These are phyloP conservation scores for Apophysomyces variabilis DNA, from an alignment of 371 early-diverging fungal species.

Conservation along the genomic window DNA sequence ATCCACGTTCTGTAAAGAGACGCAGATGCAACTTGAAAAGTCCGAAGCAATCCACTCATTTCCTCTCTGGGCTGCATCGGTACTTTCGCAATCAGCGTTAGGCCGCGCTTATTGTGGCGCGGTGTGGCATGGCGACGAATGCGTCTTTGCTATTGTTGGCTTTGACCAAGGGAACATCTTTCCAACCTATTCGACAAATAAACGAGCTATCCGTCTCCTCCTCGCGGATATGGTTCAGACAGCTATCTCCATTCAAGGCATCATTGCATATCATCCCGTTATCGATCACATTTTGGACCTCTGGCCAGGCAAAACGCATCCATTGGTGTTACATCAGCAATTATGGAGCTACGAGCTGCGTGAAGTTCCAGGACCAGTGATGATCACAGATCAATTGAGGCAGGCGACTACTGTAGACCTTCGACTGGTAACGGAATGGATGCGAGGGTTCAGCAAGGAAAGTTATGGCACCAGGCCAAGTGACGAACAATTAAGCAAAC, in stretches of 20 bases:
- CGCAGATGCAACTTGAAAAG: neutral
- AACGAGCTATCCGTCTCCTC: neutral
- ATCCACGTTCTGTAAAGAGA: neutral
- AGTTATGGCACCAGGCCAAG: neutral
- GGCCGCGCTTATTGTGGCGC: constrained; percentile 1
- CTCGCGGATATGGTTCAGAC: neutral
- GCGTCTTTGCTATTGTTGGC: neutral
- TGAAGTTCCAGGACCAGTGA: neutral
- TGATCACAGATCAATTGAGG: neutral
- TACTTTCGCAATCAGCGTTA: neutral
- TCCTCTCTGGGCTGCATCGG: neutral
- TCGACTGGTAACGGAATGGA: neutral
- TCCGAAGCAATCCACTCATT: constrained; percentile 2
- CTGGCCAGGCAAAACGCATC: neutral
- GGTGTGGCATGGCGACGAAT: neutral
- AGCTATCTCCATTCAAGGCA: constrained; percentile 4
- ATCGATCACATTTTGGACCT: neutral
- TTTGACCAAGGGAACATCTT: constrained; percentile 4
- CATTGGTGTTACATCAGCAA: neutral
- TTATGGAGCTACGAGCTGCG: constrained; percentile 1
- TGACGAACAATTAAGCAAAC: neutral
- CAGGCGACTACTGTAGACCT: neutral
- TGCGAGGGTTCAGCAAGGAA: neutral
- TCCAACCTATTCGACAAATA: neutral
- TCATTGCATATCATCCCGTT: neutral